Evolutionary conservation across 345 rosid genomes (phyloP).

Genomic region (Salix viminalis): DNA sequence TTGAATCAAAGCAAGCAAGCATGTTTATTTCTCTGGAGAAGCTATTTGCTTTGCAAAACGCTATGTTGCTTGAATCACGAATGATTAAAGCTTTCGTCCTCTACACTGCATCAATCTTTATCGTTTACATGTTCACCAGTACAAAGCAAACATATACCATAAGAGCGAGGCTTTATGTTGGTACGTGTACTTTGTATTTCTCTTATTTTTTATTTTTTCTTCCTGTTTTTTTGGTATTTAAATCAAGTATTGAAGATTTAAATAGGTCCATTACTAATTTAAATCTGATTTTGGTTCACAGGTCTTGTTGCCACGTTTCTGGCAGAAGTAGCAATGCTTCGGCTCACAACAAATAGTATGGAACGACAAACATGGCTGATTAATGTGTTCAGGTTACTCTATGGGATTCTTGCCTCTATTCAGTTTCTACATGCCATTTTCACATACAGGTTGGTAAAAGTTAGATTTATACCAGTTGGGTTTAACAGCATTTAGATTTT

Average conservation of each 20-base stretch:
- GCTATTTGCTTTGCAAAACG: constrained; percentile 70
- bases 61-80: constrained; percentile 76
- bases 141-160: constrained; percentile 82
- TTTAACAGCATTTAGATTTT: not conserved
- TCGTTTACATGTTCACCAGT: constrained; percentile 83
- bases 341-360: constrained; percentile 31
- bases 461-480: too few relatives aligned
- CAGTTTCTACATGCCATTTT: constrained; percentile 61
- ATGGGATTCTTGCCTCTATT: constrained; percentile 32
- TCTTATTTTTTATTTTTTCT: not conserved
- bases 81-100: constrained; percentile 69
- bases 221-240: too few relatives aligned
- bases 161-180: constrained; percentile 68
- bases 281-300: constrained; percentile 17
- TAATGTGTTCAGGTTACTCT: constrained; percentile 40
- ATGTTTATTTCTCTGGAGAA: constrained; percentile 79
- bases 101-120: constrained; percentile 49
- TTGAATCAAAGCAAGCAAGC: constrained; percentile 78
- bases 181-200: constrained; percentile 28
- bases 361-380: constrained; percentile 49
- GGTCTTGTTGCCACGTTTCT: constrained; percentile 54
- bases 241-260: too few relatives aligned
- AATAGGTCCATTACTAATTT: not conserved
- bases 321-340: constrained; percentile 49
- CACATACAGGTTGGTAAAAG: constrained; percentile 52